These are phyloP conservation scores for Microcera coccophila DNA, from an alignment of 2,329 filamentous ascomycete genomes.

Conservation along the genomic window DNA sequence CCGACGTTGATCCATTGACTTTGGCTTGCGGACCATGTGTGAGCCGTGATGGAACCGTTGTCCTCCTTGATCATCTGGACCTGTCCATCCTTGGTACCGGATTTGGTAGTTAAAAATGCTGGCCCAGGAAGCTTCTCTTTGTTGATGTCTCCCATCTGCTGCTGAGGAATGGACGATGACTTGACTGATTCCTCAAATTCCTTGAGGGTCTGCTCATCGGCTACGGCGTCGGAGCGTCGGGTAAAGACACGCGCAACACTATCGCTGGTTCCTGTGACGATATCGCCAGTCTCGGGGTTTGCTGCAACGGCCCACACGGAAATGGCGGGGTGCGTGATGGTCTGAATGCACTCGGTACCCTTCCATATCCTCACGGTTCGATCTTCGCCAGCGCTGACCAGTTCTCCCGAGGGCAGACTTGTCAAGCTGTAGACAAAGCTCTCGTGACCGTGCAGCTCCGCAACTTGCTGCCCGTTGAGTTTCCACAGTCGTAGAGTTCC, in stretches of 20 bases:
- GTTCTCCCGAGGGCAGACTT: constrained; percentile 73
- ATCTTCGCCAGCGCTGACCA: constrained; percentile 90
- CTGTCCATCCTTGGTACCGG: constrained; percentile 93
- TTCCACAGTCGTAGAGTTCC: constrained; percentile 86
- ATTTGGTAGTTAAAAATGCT: constrained; percentile 76
- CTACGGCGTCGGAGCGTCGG: constrained; percentile 63
- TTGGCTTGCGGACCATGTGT: constrained; percentile 74
- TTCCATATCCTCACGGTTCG: constrained; percentile 90
- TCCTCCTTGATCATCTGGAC: constrained; percentile 84
- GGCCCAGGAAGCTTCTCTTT: constrained; percentile 88
- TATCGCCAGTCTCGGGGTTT: constrained; percentile 78
- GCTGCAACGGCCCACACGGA: constrained; percentile 94
- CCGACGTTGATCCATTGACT: constrained; percentile 83
- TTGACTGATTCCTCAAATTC: constrained; percentile 81
- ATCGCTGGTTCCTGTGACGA: constrained; percentile 91
- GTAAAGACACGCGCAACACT: constrained; percentile 81
- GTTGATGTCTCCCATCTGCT: constrained; percentile 79
- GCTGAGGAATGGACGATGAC: constrained; percentile 79
- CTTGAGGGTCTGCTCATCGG: constrained; percentile 62
- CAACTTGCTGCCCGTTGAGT: constrained; percentile 69
- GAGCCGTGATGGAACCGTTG: constrained; percentile 78
- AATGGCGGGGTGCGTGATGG: constrained; percentile 93
- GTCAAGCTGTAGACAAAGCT: constrained; percentile 90
- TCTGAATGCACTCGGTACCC: constrained; percentile 79
- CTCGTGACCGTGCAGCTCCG: constrained; percentile 80